These are phyloP conservation scores for Wickerhamiella hasegawae DNA, from an alignment of 805 yeast species.

Conservation along the genomic window DNA sequence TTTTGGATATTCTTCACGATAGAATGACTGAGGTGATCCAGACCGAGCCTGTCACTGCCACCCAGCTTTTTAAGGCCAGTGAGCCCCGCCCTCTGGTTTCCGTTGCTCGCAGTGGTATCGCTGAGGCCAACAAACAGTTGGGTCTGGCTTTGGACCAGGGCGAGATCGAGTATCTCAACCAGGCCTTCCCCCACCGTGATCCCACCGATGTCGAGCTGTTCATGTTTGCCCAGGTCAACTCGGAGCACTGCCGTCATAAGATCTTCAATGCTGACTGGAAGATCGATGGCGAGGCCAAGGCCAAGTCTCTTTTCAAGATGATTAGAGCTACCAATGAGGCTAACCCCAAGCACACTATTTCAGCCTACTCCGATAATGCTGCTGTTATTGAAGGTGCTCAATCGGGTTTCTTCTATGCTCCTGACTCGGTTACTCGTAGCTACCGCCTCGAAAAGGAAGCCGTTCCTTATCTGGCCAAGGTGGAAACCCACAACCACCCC, in stretches of 20 bases:
- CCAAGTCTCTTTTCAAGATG: conserved; percentile 75
- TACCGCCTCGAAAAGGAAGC: conserved; percentile 65
- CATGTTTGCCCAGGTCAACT: conserved; percentile 98
- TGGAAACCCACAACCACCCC: conserved; percentile 98
- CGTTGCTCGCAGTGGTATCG: conserved; percentile 38
- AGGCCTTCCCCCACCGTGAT: conserved; percentile 74
- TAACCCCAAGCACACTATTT: conserved; percentile 66
- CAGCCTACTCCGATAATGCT: conserved; percentile 95
- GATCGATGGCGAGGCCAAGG: conserved; percentile 66
- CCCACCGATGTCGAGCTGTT: conserved; percentile 97
- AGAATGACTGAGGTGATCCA: conserved; percentile 73
- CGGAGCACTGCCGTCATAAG: conserved; percentile 98
- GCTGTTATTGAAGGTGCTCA: conserved; percentile 82
- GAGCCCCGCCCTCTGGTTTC: conserved; percentile 66
- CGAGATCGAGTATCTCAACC: conserved; percentile 75
- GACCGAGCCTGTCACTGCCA: conserved; percentile 43
- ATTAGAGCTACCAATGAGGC: conserved; percentile 81
- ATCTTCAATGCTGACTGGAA: conserved; percentile 98
- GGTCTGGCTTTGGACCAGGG: conserved; percentile 93
- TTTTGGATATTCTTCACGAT: conserved; percentile 64
- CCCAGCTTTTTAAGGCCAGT: conserved; percentile 64
- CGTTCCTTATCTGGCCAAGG: conserved; percentile 83
- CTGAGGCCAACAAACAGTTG: conserved; percentile 60
- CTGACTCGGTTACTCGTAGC: conserved; percentile 51
- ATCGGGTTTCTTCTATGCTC: conserved; percentile 54